Base-by-base conservation (phyloP, 371 early-diverging fungal genomes). In the Dentiscutata heterogama region DNA sequence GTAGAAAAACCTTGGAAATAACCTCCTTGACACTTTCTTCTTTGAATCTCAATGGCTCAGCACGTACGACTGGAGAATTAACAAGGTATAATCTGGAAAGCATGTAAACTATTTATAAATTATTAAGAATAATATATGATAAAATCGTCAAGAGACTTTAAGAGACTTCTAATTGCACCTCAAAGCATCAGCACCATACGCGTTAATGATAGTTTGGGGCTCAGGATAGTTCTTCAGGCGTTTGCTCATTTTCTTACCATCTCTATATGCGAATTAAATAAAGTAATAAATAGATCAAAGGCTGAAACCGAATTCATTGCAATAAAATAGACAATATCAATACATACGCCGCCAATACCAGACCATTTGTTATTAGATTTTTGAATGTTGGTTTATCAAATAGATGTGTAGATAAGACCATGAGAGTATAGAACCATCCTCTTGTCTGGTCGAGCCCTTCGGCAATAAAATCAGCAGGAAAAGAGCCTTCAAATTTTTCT, bases 191-290 rank as follows among this genome's bases (percentile, higher is more conserved):
- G 99, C 99, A 86, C 99, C 99, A 89, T 96, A 98, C 82, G 91
- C 89, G 84, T 98, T 90, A 72, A 99, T 88, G 74, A 99, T 91
- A 54, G 91, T 79, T 82, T 82, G 91, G 51, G 99, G 99, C 83
- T 99, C 99, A 35, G 99, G 99, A 88, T 99, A 99, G 93, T 99
- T 99, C 93, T 99, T 98, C 79, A 99, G 93, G 84, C 98, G 93
- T 92, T 99, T 99, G 86, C 96, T 96, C 99, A 99, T 99, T 92
- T 99, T 99, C 90, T 99, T 99, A 84, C 99, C 99, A 88, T 99
- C 99, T 29, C 91, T 92, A 74, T 70, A 22, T 35, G 22, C 64
- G 4, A 86, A 5, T 35, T 46, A 46, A 46, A 46, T 6, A 46
- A 46, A 10, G 46, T 46, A 46, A 46, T 8, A 0, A 7, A 7